These are phyloP conservation scores for Clarkia xantiana DNA, from an alignment of 345 rosid genomes.

Conservation along the genomic window DNA sequence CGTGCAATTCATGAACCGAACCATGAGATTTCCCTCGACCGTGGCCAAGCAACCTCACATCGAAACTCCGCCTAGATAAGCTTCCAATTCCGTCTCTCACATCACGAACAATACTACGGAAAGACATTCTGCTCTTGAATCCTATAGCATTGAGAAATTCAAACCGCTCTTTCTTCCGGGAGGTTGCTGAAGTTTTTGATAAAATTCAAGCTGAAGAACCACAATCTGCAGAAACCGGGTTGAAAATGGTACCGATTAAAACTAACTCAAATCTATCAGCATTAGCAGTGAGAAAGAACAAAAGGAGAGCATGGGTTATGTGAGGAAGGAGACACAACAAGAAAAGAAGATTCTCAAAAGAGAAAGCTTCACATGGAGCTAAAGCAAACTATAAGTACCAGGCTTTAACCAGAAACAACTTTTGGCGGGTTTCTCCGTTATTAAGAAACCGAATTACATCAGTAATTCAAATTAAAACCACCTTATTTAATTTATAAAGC, in stretches of 20 bases:
- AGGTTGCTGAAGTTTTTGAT: slow-evolving; percentile 9
- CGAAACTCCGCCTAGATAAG: slow-evolving; percentile 77
- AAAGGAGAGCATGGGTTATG: slow-evolving; percentile 25
- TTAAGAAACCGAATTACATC: slow-evolving; percentile 9
- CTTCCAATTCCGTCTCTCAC: slow-evolving; percentile 93
- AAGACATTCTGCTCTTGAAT: slow-evolving; percentile 45
- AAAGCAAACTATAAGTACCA: slow-evolving; percentile 33
- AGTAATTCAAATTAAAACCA: slow-evolving; percentile 11
- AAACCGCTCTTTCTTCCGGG: slow-evolving; percentile 4
- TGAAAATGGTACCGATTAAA: slow-evolving; percentile 17
- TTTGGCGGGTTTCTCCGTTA: slow-evolving; percentile 25
- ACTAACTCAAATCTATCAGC: slow-evolving; percentile 10
- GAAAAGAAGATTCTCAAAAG: slow-evolving; percentile 52
- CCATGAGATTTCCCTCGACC: slow-evolving; percentile 69
- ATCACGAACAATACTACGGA: slow-evolving; percentile 85
- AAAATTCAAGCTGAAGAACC: neutral
- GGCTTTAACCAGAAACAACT: slow-evolving; percentile 32
- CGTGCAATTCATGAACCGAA: slow-evolving; percentile 56
- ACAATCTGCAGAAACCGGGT: slow-evolving; percentile 3
- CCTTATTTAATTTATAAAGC: neutral
- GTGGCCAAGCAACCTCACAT: slow-evolving; percentile 55
- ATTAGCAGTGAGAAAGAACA: slow-evolving; percentile 22
- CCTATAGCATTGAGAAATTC: slow-evolving; percentile 5
- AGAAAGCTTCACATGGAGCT: slow-evolving; percentile 40
- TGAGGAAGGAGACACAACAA: slow-evolving; percentile 20